Conservation (phyloP, 345 rosid genomes). For the Arabidopsis suecica region DNA sequence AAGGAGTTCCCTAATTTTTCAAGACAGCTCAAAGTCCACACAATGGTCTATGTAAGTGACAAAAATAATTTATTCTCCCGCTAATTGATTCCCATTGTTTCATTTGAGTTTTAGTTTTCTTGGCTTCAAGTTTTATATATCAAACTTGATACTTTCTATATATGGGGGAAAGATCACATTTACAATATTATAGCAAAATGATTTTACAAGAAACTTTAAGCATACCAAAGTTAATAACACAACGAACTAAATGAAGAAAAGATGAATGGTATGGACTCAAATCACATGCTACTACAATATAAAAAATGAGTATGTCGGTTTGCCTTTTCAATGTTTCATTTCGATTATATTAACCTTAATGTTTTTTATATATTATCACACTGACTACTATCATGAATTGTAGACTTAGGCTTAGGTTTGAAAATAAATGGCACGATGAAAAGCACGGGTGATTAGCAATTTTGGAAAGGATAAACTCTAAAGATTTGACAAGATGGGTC, state of each 20-base stretch:
- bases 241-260: slow-evolving; percentile 22
- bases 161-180: neutral
- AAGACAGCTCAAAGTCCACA: neutral
- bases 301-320: slow-evolving; percentile 35
- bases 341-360: neutral
- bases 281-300: slow-evolving; percentile 37
- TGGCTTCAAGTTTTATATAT: neutral
- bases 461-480: slow-evolving; percentile 22
- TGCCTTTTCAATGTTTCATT: slow-evolving; percentile 15
- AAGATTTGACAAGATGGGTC: slow-evolving; percentile 39
- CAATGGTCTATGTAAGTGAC: neutral
- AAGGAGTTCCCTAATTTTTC: neutral
- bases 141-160: neutral
- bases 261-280: slow-evolving; percentile 25
- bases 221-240: neutral
- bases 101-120: too few species aligned
- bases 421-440: slow-evolving; percentile 29
- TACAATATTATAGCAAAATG: slow-evolving; percentile 16
- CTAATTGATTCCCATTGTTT: too few species aligned
- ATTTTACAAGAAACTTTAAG: slow-evolving; percentile 22
- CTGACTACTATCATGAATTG: slow-evolving; percentile 20
- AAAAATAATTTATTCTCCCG: neutral
- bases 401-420: slow-evolving; percentile 33
- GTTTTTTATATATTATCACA: slow-evolving; percentile 13
- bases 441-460: slow-evolving; percentile 30